phyloP scores from a whole-genome alignment of 2,329 filamentous ascomycete genomes.

The Tolypocladium pustulatum region DNA sequence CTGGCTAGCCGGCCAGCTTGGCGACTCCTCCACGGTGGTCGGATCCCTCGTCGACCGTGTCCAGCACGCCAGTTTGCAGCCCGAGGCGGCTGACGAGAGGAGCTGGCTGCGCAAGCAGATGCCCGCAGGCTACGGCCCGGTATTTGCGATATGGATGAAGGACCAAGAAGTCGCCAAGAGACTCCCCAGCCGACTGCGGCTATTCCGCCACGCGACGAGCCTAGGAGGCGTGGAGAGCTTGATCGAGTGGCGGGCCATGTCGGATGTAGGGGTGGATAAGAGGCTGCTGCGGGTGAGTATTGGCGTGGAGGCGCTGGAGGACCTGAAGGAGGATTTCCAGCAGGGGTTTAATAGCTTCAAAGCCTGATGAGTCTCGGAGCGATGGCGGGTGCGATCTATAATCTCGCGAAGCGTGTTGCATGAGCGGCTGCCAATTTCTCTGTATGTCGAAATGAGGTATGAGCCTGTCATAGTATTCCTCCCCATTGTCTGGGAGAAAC shows the following conservation, averaged over 20 bases:
- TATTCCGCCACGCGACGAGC: slow-evolving; percentile 94
- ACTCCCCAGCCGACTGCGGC: slow-evolving; percentile 65
- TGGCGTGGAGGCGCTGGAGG: slow-evolving; percentile 78
- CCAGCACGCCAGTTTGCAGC: slow-evolving; percentile 72
- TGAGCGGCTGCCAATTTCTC: no score
- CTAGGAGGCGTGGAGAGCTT: slow-evolving; percentile 89
- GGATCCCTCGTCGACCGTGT: slow-evolving; percentile 48
- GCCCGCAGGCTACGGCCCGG: slow-evolving; percentile 81
- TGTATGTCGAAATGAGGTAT: no score
- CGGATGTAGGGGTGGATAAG: slow-evolving; percentile 61
- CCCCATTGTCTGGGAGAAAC: no score
- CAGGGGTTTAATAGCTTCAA: slow-evolving; percentile 50
- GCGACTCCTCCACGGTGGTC: slow-evolving; percentile 28
- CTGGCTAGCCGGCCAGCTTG: slow-evolving; percentile 53
- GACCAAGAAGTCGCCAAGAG: slow-evolving; percentile 48
- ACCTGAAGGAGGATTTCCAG: slow-evolving; percentile 66
- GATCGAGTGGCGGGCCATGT: slow-evolving; percentile 94
- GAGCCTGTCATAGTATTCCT: no score
- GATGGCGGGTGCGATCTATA: background rate
- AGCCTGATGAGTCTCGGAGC: background rate
- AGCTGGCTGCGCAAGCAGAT: slow-evolving; percentile 80
- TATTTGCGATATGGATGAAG: slow-evolving; percentile 67
- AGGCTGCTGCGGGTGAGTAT: slow-evolving; percentile 71
- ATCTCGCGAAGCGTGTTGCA: background rate
- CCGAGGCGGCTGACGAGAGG: slow-evolving; percentile 40